A percentile compares a stretch with the other conserved stretches of the same genome.
phyloP scores from a whole-genome alignment of 1,139 yeast genomes.

The Scheffersomyces illinoinensis region DNA sequence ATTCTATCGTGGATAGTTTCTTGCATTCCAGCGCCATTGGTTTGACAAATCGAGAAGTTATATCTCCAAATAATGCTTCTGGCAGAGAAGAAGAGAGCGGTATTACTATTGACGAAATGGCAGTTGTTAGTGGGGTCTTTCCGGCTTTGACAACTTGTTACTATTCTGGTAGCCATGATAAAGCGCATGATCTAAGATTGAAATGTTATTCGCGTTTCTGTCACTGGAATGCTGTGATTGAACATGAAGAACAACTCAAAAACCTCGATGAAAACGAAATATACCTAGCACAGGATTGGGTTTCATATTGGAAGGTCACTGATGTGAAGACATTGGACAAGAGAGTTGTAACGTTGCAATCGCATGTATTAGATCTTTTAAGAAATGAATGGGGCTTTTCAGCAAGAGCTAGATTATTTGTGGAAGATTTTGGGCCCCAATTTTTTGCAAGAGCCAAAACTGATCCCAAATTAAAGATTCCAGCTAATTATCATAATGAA shows the following conservation, averaged over 20 bases:
- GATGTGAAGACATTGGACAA: constrained; percentile 57
- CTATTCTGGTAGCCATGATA: constrained; percentile 30
- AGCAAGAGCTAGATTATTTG: constrained; percentile 65
- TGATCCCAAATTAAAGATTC: not conserved
- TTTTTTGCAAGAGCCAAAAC: constrained; percentile 23
- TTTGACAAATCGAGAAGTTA: not conserved
- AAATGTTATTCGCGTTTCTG: constrained; percentile 44
- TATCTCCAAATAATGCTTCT: not conserved
- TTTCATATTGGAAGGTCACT: constrained; percentile 69
- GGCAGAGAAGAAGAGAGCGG: constrained; percentile 22
- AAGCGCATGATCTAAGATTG: constrained; percentile 13
- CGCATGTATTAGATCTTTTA: constrained; percentile 74
- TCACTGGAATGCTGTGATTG: constrained; percentile 35
- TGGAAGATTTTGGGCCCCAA: constrained; percentile 49
- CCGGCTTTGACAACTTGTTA: constrained; percentile 41
- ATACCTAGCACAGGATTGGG: constrained; percentile 62
- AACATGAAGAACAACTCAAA: constrained; percentile 33
- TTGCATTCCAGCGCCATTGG: constrained; percentile 47
- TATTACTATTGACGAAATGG: constrained; percentile 22
- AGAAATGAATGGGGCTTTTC: constrained; percentile 76
- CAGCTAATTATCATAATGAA: constrained; percentile 52
- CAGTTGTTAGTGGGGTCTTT: constrained; percentile 35
- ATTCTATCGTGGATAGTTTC: constrained; percentile 51
- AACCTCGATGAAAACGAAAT: constrained; percentile 39
- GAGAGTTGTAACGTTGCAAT: constrained; percentile 63